Evolutionary conservation across 495 filamentous ascomycete genomes (phyloP).

Genomic region (Hapsidospora chrysogenum): DNA sequence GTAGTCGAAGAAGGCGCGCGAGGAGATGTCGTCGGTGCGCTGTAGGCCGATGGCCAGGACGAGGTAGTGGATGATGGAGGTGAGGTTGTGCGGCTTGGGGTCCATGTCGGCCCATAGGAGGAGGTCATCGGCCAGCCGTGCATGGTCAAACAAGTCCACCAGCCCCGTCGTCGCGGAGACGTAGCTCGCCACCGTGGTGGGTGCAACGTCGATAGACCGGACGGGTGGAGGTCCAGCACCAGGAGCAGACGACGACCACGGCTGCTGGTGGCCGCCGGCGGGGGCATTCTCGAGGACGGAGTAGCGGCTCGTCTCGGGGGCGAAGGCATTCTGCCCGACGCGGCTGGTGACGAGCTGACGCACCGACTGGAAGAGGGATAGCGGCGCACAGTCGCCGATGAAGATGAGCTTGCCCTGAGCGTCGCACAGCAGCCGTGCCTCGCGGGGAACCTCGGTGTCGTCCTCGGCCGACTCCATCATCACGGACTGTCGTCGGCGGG

Average conservation of each 20-base stretch:
- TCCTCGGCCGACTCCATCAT: slow-evolving; percentile 10
- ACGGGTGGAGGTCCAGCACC: slow-evolving; percentile 9
- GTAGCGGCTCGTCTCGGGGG: slow-evolving; percentile 45
- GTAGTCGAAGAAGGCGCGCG: slow-evolving; percentile 37
- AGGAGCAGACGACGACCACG: not conserved
- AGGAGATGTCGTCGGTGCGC: slow-evolving; percentile 28
- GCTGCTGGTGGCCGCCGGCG: slow-evolving; percentile 5
- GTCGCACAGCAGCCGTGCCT: slow-evolving; percentile 38
- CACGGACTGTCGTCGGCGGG: not conserved
- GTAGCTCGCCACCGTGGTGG: slow-evolving; percentile 14
- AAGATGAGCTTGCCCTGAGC: slow-evolving; percentile 44
- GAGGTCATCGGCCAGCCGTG: slow-evolving; percentile 12
- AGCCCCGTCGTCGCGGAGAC: slow-evolving; percentile 20
- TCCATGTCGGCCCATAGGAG: slow-evolving; percentile 11
- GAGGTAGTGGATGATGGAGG: slow-evolving; percentile 39
- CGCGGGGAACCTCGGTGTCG: slow-evolving; percentile 26
- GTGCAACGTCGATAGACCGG: slow-evolving; percentile 4
- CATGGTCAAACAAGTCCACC: slow-evolving; percentile 22
- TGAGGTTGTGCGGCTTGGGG: slow-evolving; percentile 16
- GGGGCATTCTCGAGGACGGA: slow-evolving; percentile 40
- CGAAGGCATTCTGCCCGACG: slow-evolving; percentile 45
- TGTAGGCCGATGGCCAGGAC: slow-evolving; percentile 46
- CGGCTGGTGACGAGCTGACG: slow-evolving; percentile 48
- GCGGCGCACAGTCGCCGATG: slow-evolving; percentile 50
- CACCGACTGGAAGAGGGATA: slow-evolving; percentile 51